Base-by-base conservation (phyloP, 2,329 filamentous ascomycete genomes). In the Pseudonectria buxi region DNA sequence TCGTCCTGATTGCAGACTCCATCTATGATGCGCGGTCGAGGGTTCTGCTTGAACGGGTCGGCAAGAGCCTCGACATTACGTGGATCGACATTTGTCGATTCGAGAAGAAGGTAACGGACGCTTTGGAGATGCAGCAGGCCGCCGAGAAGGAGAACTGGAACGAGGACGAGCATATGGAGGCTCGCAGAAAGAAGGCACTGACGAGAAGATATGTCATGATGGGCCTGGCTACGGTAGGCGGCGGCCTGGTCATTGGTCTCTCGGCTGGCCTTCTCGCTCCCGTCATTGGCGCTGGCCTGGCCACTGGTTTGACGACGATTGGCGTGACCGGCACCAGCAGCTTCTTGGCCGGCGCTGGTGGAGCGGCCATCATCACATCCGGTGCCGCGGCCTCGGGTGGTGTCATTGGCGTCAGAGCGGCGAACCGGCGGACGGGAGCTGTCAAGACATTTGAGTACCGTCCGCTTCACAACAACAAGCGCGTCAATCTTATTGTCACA, bases 81-180 rank as follows among this genome's bases (percentile, higher is more conserved):
- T 94, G 86, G 87, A 69, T 94, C 35, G 92, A 98, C 47, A 94
- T 96, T 39, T 94, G 88, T 61, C 81, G 87, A 26, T 98, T 98
- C 54, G 92, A 98, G 64, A 96, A 95, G 65, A 83, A 88, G 35
- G 87, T 98, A 6, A 95, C 92, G 7, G 92, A 98, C 61, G 88
- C 92, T 1, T 68, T 98, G 14, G 92, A 98, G 61, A 95, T 98
- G 87, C 90, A 96, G 62, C 88, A 96, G 60, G 81, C 85, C 30
- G 86, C 87, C 6, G 84, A 88, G 44, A 94, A 90, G 53, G 92
- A 98, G 63, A 95, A 90, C 45, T 98, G 92, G 92, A 94, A 95
- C 47, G 92, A 98, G 59, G 83, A 92, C 10, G 86, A 94, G 46
- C 88, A 96, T 57, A 87, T 96, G 72, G 87, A 95, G 59, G 76